A percentile compares a stretch with the other conserved stretches of the same genome.
These are phyloP conservation scores for Colletotrichum navitas DNA, from an alignment of 2,329 filamentous ascomycete genomes.

Conservation along the genomic window DNA sequence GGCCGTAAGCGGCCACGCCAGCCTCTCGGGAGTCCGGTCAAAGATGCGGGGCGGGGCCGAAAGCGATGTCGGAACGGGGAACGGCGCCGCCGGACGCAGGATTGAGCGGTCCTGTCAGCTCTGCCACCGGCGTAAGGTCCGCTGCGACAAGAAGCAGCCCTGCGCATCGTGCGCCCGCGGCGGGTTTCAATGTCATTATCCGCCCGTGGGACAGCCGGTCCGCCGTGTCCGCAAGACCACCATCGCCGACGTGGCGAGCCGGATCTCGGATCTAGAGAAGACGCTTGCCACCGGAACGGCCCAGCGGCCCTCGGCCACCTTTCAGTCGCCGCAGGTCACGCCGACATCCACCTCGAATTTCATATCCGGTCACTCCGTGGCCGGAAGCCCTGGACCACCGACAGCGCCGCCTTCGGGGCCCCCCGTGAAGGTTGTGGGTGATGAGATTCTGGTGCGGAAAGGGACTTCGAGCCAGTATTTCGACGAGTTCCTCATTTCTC, in stretches of 20 bases:
- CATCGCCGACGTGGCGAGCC: conserved; percentile 51
- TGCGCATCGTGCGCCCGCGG: conserved; percentile 47
- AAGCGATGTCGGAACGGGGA: not conserved
- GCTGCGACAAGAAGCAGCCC: conserved; percentile 50
- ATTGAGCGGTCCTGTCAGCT: conserved; percentile 49
- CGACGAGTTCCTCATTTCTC: conserved; percentile 53
- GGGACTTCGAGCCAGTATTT: conserved; percentile 53
- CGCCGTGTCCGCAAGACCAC: conserved; percentile 47
- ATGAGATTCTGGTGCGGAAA: conserved; percentile 50
- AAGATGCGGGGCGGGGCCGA: not conserved
- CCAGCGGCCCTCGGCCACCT: not conserved
- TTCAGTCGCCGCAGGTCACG: not conserved
- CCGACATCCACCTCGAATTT: not conserved
- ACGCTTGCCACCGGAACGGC: conserved; percentile 43
- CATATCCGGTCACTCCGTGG: not conserved
- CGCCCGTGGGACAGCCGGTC: conserved; percentile 44
- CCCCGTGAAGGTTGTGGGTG: conserved; percentile 10
- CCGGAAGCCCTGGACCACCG: not conserved
- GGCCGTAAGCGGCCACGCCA: not conserved
- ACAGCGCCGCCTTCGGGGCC: not conserved
- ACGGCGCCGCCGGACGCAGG: conserved; percentile 20
- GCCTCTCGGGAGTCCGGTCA: not conserved
- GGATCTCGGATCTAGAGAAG: conserved; percentile 52
- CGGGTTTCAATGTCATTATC: conserved; percentile 49
- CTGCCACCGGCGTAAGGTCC: conserved; percentile 50